Conservation (phyloP, 2,329 filamentous ascomycete genomes). For the Cladosporium sphaerospermum region DNA sequence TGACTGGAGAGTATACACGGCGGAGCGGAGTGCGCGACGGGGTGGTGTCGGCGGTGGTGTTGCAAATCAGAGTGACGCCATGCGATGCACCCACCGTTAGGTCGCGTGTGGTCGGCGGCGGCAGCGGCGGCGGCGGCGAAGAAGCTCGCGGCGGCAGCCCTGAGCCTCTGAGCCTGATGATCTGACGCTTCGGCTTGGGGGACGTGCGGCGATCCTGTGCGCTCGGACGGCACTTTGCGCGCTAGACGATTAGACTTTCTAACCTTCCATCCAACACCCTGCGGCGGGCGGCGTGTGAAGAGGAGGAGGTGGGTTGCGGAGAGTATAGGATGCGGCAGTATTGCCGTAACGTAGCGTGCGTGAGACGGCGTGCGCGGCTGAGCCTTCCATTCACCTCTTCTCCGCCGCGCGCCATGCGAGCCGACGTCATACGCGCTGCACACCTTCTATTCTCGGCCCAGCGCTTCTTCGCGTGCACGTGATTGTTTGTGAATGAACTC, state of each 20-base stretch:
- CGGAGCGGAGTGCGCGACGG: background rate
- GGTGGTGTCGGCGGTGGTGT: background rate
- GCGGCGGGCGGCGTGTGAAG: background rate
- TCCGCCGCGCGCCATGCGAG: no score
- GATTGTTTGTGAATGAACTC: no score
- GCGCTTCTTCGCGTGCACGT: no score
- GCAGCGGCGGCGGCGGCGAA: background rate
- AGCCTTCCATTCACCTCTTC: no score
- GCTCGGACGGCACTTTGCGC: background rate
- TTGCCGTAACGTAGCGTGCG: no score
- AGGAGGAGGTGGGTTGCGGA: background rate
- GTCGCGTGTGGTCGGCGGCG: background rate
- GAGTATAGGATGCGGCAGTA: no score
- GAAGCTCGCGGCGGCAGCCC: background rate
- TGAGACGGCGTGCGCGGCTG: no score
- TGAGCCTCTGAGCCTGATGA: background rate
- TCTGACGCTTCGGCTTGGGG: background rate
- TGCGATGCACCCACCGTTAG: background rate
- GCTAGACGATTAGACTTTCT: background rate
- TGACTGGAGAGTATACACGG: background rate
- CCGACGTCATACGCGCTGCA: no score
- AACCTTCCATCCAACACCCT: background rate
- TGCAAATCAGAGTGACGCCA: background rate
- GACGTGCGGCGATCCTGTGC: background rate
- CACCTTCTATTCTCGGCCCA: no score